Conservation (phyloP, 2,329 filamentous ascomycete species). For the Zymoseptoria crescenta region DNA sequence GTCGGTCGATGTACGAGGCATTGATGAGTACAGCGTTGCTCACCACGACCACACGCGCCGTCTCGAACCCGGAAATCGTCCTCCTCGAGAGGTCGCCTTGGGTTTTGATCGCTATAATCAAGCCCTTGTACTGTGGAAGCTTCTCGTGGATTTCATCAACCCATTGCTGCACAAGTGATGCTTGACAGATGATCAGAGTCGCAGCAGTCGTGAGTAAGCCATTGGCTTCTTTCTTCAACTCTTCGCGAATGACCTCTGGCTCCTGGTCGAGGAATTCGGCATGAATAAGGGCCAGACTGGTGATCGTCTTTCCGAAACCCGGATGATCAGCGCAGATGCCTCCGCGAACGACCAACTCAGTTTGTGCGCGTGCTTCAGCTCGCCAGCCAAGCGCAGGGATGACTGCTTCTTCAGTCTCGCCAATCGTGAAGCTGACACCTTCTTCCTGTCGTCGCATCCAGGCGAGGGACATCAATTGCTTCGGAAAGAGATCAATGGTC, state of each 20-base stretch:
- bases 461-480: slow-evolving; percentile 48
- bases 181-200: slow-evolving; percentile 53
- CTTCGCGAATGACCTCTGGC: neutral
- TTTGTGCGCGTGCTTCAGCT: slow-evolving; percentile 46
- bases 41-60: slow-evolving; percentile 49
- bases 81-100: neutral
- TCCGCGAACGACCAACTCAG: slow-evolving; percentile 41
- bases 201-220: slow-evolving; percentile 43
- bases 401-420: slow-evolving; percentile 51
- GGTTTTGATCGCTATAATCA: slow-evolving; percentile 38
- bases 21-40: slow-evolving; percentile 44
- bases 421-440: slow-evolving; percentile 39
- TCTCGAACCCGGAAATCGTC: slow-evolving; percentile 39
- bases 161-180: slow-evolving; percentile 53
- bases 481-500: slow-evolving; percentile 36
- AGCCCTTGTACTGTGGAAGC: slow-evolving; percentile 9
- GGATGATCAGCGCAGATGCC: slow-evolving; percentile 58
- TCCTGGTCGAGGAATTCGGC: slow-evolving; percentile 30
- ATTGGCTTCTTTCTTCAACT: slow-evolving; percentile 10
- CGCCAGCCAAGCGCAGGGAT: slow-evolving; percentile 44
- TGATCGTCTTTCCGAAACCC: slow-evolving; percentile 60
- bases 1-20: slow-evolving; percentile 40
- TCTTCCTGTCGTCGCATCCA: slow-evolving; percentile 55
- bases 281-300: slow-evolving; percentile 50
- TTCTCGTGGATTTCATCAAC: slow-evolving; percentile 42